Evolutionary conservation across 495 filamentous ascomycete genomes (phyloP).

Genomic region (Hypoxylon fuscum): DNA sequence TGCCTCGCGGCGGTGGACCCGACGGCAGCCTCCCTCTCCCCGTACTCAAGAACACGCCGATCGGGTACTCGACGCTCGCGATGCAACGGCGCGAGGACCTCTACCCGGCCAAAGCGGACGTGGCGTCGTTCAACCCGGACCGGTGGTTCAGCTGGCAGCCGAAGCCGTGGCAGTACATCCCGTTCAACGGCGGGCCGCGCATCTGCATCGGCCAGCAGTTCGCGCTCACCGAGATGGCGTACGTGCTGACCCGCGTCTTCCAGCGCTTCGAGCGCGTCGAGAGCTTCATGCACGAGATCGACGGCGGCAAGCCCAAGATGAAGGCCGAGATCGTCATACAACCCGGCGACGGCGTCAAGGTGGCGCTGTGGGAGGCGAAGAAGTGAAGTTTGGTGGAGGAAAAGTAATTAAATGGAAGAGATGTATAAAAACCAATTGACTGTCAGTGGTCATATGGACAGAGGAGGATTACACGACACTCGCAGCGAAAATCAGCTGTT

Average conservation of each 20-base stretch:
- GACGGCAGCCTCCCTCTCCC: slow-evolving; percentile 62
- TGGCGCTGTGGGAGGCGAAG: slow-evolving; percentile 64
- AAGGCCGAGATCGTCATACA: slow-evolving; percentile 73
- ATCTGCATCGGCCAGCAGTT: slow-evolving; percentile 63
- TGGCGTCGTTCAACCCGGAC: slow-evolving; percentile 63
- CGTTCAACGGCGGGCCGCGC: slow-evolving; percentile 68
- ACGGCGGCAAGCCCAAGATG: slow-evolving; percentile 60
- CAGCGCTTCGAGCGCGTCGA: slow-evolving; percentile 71
- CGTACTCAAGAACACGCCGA: slow-evolving; percentile 50
- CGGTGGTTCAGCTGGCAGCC: slow-evolving; percentile 65
- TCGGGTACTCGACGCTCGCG: slow-evolving; percentile 58
- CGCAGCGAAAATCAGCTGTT: too few species aligned
- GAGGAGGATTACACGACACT: too few species aligned
- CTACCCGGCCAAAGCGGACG: slow-evolving; percentile 55
- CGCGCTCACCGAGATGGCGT: slow-evolving; percentile 65
- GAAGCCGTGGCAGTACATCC: slow-evolving; percentile 67
- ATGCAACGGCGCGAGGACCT: slow-evolving; percentile 65
- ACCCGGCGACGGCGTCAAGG: slow-evolving; percentile 67
- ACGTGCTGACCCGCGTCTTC: slow-evolving; percentile 72
- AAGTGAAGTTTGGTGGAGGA: slow-evolving; percentile 11
- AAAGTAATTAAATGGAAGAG: background rate
- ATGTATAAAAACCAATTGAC: too few species aligned
- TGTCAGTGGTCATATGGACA: too few species aligned
- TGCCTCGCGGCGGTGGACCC: slow-evolving; percentile 61
- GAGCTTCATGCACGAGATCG: slow-evolving; percentile 58